Base-by-base conservation (phyloP, 805 yeast species). In the Cyberlindnera mississippiensis region DNA sequence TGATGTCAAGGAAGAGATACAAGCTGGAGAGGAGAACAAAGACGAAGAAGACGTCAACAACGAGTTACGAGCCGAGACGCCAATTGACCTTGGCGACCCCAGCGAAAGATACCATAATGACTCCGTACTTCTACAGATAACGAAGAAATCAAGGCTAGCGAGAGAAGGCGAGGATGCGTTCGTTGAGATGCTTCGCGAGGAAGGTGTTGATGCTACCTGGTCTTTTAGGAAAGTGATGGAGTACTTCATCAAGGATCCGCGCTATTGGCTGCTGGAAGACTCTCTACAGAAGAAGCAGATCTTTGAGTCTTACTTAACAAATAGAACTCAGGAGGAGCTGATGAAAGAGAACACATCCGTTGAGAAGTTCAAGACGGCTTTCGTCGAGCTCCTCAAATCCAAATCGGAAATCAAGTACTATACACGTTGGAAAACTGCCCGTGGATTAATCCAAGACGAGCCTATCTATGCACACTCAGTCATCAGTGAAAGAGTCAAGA, bases 141-240 rank as follows among this genome's bases (percentile, higher is more conserved):
- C 8, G 18, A 18, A 37, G 19, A 14, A 13, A 3, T 33, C 17
- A 12, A 27, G 42, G 13, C 35, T 63, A 0, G 48, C 45, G 24
- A 61, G 62, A 24, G 73, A 65, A 22, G 73, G 75, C 3, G 73
- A 71, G 33, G 49, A 53, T 4, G 63, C 60, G 9, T 88, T 82
- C 56, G 52, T 69, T 14, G 58, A 65, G 3, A 67, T 88, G 73
- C 63, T 89, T 9, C 59, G 64, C 27, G 76, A 72, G 1, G 61
- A 72, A 29, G 63, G 70, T 7, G 86, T 88, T 3, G 89, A 82
- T 57, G 72, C 84, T 0, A 73, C 83, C 0, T 85, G 91, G 90
- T 73, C 93, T 0, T 87, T 87, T 60, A 76, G 73, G 37, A 68
- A 68, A 43, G 82, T 85, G 1, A 78, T 88, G 63, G 72, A 75